These are phyloP conservation scores for Tanozyma kutaoensis DNA, from an alignment of 805 yeast genomes.

Conservation along the genomic window DNA sequence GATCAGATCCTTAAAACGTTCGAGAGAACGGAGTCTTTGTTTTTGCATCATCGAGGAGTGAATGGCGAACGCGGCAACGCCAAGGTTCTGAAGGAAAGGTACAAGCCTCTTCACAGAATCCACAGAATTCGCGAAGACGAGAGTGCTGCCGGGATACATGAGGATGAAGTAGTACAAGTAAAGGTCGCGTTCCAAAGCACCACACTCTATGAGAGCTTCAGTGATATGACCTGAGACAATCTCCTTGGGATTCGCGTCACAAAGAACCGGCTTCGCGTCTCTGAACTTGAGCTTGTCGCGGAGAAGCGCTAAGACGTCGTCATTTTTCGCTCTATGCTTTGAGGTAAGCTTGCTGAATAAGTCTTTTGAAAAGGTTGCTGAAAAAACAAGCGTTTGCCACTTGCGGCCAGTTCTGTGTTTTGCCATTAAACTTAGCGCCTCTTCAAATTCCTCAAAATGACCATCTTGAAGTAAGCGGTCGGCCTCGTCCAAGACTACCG, in stretches of 20 bases:
- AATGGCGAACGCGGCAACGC: constrained; percentile 58
- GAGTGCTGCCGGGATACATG: constrained; percentile 78
- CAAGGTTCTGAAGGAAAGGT: constrained; percentile 59
- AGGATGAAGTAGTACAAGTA: constrained; percentile 77
- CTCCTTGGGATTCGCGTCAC: constrained; percentile 82
- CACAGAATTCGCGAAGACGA: constrained; percentile 90
- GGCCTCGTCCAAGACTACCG: constrained; percentile 82
- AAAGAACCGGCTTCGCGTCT: constrained; percentile 48
- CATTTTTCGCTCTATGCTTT: constrained; percentile 17
- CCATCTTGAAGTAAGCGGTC: constrained; percentile 92
- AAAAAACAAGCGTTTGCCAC: constrained; percentile 85
- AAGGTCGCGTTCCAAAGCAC: constrained; percentile 79
- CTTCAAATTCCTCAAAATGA: constrained; percentile 86
- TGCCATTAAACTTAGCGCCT: constrained; percentile 52
- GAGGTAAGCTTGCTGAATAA: constrained; percentile 62
- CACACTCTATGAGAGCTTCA: constrained; percentile 87
- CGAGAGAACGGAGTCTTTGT: constrained; percentile 77
- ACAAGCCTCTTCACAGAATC: constrained; percentile 83
- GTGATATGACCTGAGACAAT: constrained; percentile 60
- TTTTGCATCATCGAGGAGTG: constrained; percentile 95
- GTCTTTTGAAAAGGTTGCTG: constrained; percentile 84
- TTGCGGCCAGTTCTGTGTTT: constrained; percentile 32
- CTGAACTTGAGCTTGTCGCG: constrained; percentile 60
- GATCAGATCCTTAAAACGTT: constrained; percentile 53
- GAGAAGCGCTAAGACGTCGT: constrained; percentile 53